A percentile compares a stretch with the other conserved stretches of the same genome.
phyloP scores from a whole-genome alignment of 106 monocot genomes.

The Phalaenopsis equestris region DNA sequence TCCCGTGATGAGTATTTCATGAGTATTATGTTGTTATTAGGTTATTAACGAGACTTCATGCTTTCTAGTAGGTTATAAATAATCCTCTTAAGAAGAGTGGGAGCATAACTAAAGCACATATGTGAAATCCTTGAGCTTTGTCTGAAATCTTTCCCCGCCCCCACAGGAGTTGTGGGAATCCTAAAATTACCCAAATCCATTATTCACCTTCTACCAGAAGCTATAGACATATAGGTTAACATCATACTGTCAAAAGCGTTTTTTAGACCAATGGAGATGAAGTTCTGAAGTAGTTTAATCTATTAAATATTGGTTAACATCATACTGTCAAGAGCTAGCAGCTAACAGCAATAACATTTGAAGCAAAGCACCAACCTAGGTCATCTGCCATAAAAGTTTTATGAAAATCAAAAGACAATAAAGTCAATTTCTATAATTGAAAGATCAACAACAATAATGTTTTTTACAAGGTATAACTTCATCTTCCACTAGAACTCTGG shows the following conservation, averaged over 20 bases:
- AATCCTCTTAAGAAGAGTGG: too few relatives aligned
- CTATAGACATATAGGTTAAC: too few relatives aligned
- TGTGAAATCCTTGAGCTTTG: too few relatives aligned
- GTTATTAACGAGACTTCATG: too few relatives aligned
- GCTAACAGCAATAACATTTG: background rate
- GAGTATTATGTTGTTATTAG: too few relatives aligned
- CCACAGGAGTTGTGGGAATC: too few relatives aligned
- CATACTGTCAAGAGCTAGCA: background rate
- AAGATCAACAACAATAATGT: background rate
- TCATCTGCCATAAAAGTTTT: background rate
- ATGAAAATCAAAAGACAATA: background rate
- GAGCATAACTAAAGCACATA: too few relatives aligned
- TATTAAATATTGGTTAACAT: background rate
- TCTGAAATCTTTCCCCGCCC: too few relatives aligned
- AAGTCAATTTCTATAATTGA: background rate
- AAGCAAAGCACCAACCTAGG: background rate
- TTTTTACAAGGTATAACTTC: background rate
- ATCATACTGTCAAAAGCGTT: background rate
- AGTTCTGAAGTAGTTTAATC: background rate
- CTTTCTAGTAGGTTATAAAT: too few relatives aligned
- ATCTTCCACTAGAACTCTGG: background rate
- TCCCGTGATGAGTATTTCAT: too few relatives aligned
- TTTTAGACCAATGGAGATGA: background rate
- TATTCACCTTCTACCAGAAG: background rate
- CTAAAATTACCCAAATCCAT: too few relatives aligned